phyloP scores from a whole-genome alignment of 306 rosid genomes.

The Acacia melanoxylon region DNA sequence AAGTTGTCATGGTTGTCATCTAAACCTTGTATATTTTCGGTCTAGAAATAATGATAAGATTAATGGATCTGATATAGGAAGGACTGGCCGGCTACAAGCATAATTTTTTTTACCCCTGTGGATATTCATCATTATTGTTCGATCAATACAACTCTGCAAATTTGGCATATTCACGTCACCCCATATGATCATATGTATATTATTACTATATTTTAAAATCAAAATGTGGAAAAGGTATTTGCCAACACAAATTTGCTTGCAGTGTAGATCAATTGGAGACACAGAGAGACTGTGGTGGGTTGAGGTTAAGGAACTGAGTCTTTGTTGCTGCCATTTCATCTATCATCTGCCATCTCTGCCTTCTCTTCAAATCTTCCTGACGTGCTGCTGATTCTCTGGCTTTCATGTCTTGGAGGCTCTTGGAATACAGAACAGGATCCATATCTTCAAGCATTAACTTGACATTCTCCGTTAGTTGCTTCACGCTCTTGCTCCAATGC shows the following conservation, averaged over 20 bases:
- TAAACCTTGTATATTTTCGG: not conserved
- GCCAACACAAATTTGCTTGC: slow-evolving; percentile 29
- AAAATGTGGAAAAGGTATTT: not conserved
- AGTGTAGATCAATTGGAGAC: slow-evolving; percentile 38
- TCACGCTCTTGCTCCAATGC: slow-evolving; percentile 79
- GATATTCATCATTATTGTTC: not conserved
- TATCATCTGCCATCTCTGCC: slow-evolving; percentile 58
- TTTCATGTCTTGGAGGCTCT: slow-evolving; percentile 51
- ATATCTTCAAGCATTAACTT: slow-evolving; percentile 71
- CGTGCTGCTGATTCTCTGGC: slow-evolving; percentile 43
- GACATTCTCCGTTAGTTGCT: slow-evolving; percentile 64
- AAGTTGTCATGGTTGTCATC: not conserved
- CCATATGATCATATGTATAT: not conserved
- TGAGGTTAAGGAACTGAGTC: slow-evolving; percentile 34
- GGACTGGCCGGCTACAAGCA: not conserved
- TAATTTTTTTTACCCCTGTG: not conserved
- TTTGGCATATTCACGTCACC: not conserved
- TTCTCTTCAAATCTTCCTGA: slow-evolving; percentile 52
- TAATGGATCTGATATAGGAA: not conserved
- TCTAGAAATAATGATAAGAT: not conserved
- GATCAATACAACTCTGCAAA: not conserved
- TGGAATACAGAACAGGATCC: slow-evolving; percentile 64
- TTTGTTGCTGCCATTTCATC: slow-evolving; percentile 60
- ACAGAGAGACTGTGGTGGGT: slow-evolving; percentile 45
- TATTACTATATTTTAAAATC: not conserved